Percentiles rank a stretch among this genome's conserved stretches.
phyloP scores from a whole-genome alignment of 257 asterid species.

The Prunella vulgaris region DNA sequence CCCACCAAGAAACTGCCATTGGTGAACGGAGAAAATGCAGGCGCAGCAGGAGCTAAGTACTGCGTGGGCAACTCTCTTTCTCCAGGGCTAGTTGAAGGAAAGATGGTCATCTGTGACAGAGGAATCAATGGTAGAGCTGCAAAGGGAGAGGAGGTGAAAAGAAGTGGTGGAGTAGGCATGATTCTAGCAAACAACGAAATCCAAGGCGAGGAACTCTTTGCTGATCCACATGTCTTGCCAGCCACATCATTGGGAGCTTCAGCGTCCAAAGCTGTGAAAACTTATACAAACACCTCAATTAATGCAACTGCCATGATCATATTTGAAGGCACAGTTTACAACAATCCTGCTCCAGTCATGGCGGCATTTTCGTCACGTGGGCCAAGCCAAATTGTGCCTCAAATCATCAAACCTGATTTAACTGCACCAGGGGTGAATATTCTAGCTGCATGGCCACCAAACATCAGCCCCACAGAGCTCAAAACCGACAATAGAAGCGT shows the following conservation, averaged over 20 bases:
- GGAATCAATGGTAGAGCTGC: conserved; percentile 52
- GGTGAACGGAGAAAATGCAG: conserved; percentile 39
- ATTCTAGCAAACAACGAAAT: conserved; percentile 39
- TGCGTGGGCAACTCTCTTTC: conserved; percentile 49
- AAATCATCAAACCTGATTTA: conserved; percentile 65
- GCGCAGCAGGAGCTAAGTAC: conserved; percentile 32
- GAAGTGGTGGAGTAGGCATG: conserved; percentile 72
- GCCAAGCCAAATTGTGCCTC: conserved; percentile 48
- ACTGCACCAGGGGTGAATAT: conserved; percentile 81
- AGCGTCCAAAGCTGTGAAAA: conserved; percentile 37
- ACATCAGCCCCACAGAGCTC: conserved; percentile 51
- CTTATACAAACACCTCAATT: conserved; percentile 30
- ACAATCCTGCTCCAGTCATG: conserved; percentile 55
- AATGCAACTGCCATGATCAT: conserved; percentile 43
- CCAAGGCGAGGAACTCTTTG: conserved; percentile 60
- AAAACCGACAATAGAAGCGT: conserved; percentile 46
- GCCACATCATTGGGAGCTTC: conserved; percentile 49
- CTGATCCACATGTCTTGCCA: conserved; percentile 65
- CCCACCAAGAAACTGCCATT: conserved; percentile 31
- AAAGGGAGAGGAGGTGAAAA: conserved; percentile 60
- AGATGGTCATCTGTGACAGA: conserved; percentile 64
- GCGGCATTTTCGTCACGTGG: conserved; percentile 84
- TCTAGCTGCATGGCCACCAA: conserved; percentile 76
- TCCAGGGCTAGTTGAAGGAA: conserved; percentile 44
- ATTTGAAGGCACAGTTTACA: conserved; percentile 43